Evolutionary conservation across 305 asterid genomes (phyloP).

Genomic region (Fraxinus angustifolia): DNA sequence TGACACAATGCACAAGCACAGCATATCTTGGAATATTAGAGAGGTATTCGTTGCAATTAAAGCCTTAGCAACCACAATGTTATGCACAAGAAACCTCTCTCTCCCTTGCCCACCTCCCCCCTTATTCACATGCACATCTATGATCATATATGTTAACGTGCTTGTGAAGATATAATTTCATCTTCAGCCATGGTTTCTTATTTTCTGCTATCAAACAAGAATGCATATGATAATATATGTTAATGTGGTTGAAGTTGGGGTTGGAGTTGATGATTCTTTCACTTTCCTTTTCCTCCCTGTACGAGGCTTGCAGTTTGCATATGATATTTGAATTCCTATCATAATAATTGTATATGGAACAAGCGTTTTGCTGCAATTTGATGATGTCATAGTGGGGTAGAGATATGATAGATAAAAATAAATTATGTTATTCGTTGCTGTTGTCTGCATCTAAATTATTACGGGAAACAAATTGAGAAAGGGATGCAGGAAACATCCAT

Average conservation of each 20-base stretch:
- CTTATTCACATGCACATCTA: background rate
- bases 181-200: background rate
- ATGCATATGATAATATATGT: background rate
- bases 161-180: background rate
- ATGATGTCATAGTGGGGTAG: constrained; percentile 8
- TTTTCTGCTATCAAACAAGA: background rate
- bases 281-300: background rate
- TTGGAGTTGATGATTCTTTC: background rate
- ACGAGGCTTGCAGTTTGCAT: background rate
- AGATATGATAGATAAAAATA: constrained; percentile 3
- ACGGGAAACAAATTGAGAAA: constrained; percentile 18
- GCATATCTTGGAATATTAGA: constrained; percentile 91
- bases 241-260: background rate
- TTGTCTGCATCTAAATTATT: constrained; percentile 11
- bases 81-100: background rate
- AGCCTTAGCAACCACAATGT: background rate
- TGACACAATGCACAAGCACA: constrained; percentile 83
- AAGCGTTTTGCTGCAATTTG: constrained; percentile 10
- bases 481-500: constrained; percentile 17
- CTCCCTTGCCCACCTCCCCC: background rate
- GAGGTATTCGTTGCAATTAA: constrained; percentile 53
- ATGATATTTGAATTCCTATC: background rate
- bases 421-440: background rate
- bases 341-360: background rate
- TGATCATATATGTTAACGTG: background rate